Conservation (phyloP, 2,329 filamentous ascomycete genomes). For the Ophiosphaerella korrae region DNA sequence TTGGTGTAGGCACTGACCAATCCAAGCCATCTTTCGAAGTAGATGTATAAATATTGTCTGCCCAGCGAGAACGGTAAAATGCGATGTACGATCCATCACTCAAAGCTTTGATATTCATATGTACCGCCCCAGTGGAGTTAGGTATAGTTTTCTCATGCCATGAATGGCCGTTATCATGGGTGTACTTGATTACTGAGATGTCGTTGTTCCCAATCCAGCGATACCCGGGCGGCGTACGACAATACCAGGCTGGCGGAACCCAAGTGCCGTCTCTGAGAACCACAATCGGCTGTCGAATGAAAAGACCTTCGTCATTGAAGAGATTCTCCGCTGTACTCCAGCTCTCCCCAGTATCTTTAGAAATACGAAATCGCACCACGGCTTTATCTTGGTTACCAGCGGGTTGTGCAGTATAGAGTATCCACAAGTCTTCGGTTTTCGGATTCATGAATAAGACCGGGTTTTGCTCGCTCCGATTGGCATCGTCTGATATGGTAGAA, state of each 20-base stretch:
- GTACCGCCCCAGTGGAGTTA: slow-evolving; percentile 48
- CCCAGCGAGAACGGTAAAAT: slow-evolving; percentile 54
- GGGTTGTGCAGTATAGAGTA: slow-evolving; percentile 54
- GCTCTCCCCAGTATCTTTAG: slow-evolving; percentile 42
- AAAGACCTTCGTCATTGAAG: slow-evolving; percentile 46
- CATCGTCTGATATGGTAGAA: slow-evolving; percentile 47
- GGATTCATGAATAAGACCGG: slow-evolving; percentile 51
- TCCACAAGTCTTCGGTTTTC: slow-evolving; percentile 44
- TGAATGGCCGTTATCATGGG: slow-evolving; percentile 45
- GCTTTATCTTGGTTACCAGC: slow-evolving; percentile 53
- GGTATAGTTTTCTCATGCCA: slow-evolving; percentile 50
- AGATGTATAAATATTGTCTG: slow-evolving; percentile 51
- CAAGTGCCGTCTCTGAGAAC: slow-evolving; percentile 47
- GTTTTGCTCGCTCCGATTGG: slow-evolving; percentile 53
- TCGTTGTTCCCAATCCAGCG: slow-evolving; percentile 55
- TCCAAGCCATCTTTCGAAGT: slow-evolving; percentile 48
- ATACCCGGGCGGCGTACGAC: slow-evolving; percentile 47
- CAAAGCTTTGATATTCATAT: slow-evolving; percentile 51
- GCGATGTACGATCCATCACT: slow-evolving; percentile 40
- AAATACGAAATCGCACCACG: slow-evolving; percentile 46
- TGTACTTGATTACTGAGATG: slow-evolving; percentile 48
- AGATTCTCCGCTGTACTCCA: slow-evolving; percentile 45
- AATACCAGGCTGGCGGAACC: slow-evolving; percentile 53
- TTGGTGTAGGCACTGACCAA: slow-evolving; percentile 47
- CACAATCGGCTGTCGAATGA: slow-evolving; percentile 51